Percentiles rank a stretch among this genome's conserved stretches.
Evolutionary conservation across 768 basidiomycete species (phyloP).

Genomic region (Boletus huronensis): DNA sequence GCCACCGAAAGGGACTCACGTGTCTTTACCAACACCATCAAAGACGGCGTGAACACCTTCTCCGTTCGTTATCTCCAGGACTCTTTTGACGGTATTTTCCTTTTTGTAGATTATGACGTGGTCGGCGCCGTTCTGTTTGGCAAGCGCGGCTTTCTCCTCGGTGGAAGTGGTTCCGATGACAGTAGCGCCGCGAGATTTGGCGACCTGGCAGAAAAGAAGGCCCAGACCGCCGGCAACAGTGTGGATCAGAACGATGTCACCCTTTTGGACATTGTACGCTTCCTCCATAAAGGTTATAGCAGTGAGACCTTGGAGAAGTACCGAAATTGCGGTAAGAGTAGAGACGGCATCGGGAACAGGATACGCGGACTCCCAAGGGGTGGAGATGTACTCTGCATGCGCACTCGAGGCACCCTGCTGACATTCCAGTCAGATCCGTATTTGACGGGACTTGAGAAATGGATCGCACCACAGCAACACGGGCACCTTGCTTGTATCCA

Average conservation of each 20-base stretch:
- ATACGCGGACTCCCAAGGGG: slow-evolving; percentile 58
- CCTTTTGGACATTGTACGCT: slow-evolving; percentile 77
- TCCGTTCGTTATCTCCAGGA: slow-evolving; percentile 72
- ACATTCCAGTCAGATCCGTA: not conserved
- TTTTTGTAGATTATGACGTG: slow-evolving; percentile 81
- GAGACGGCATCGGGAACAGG: slow-evolving; percentile 64
- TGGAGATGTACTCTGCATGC: slow-evolving; percentile 71
- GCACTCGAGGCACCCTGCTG: slow-evolving; percentile 44
- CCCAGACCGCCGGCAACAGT: slow-evolving; percentile 92
- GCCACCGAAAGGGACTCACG: slow-evolving; percentile 45
- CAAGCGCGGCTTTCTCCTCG: slow-evolving; percentile 75
- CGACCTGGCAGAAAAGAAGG: slow-evolving; percentile 62
- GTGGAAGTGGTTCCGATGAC: slow-evolving; percentile 95
- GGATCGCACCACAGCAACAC: slow-evolving; percentile 62
- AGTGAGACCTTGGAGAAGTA: slow-evolving; percentile 74
- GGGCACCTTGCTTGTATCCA: slow-evolving; percentile 63
- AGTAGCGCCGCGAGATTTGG: slow-evolving; percentile 70
- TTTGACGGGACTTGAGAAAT: not conserved
- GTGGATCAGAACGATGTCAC: slow-evolving; percentile 79
- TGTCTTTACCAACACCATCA: slow-evolving; percentile 97
- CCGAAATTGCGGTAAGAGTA: slow-evolving; percentile 61
- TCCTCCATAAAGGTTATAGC: slow-evolving; percentile 77
- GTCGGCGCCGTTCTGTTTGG: slow-evolving; percentile 75
- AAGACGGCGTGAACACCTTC: slow-evolving; percentile 83
- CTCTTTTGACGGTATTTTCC: slow-evolving; percentile 71